Evolutionary conservation across 2,329 filamentous ascomycete species (phyloP).

Genomic region (Davidsoniella neocaledoniae): DNA sequence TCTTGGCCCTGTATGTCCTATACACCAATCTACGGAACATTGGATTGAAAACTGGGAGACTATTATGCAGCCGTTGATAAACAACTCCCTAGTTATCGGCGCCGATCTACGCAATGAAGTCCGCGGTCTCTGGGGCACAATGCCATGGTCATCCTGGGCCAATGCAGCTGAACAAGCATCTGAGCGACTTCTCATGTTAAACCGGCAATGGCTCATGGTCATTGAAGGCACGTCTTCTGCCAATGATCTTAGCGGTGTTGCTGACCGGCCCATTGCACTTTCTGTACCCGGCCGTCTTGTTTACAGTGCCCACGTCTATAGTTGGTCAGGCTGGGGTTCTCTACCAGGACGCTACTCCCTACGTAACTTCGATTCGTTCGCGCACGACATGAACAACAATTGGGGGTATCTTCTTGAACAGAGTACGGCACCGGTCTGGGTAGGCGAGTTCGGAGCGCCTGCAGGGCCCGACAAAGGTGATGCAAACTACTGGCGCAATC

Average conservation of each 20-base stretch:
- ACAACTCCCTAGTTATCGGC: slow-evolving; percentile 46
- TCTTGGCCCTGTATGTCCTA: slow-evolving; percentile 39
- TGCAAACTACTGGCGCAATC: slow-evolving; percentile 47
- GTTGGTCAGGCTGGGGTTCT: slow-evolving; percentile 54
- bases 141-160: slow-evolving; percentile 49
- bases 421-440: slow-evolving; percentile 41
- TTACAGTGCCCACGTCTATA: slow-evolving; percentile 52
- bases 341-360: slow-evolving; percentile 41
- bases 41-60: slow-evolving; percentile 52
- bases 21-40: slow-evolving; percentile 45
- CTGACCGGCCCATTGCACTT: slow-evolving; percentile 38
- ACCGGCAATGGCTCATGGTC: slow-evolving; percentile 48
- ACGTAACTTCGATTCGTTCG: slow-evolving; percentile 45
- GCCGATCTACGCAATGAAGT: slow-evolving; percentile 54
- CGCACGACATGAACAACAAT: slow-evolving; percentile 42
- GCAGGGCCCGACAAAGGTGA: slow-evolving; percentile 35
- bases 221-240: slow-evolving; percentile 51
- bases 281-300: slow-evolving; percentile 39
- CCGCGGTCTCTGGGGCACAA: slow-evolving; percentile 50
- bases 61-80: slow-evolving; percentile 41
- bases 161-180: slow-evolving; percentile 45
- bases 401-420: slow-evolving; percentile 44
- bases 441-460: slow-evolving; percentile 49
- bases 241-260: slow-evolving; percentile 44
- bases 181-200: slow-evolving; percentile 41